Conservation (phyloP, 805 yeast genomes). For the Yamadazyma olivae region DNA sequence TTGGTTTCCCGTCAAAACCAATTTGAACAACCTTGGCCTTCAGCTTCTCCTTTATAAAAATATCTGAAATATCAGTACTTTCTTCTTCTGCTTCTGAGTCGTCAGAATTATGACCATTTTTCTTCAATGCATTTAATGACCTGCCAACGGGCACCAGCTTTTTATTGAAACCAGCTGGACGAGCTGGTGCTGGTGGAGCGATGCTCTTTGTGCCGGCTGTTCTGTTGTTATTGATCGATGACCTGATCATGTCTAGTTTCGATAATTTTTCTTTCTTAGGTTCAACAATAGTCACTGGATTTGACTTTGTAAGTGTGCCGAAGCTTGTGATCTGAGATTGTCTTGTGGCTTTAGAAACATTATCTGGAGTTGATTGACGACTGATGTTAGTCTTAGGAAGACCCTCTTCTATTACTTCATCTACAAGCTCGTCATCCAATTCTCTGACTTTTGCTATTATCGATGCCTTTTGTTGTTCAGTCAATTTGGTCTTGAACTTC, state of each 20-base stretch:
- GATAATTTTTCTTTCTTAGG: conserved; percentile 6
- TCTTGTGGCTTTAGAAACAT: conserved; percentile 3
- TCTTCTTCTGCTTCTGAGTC: conserved; percentile 15
- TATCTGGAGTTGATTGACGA: conserved; percentile 3
- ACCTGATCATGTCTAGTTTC: conserved; percentile 11
- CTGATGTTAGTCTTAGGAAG: neutral
- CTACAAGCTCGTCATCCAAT: conserved; percentile 54
- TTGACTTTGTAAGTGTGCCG: neutral
- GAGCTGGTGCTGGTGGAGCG: conserved; percentile 39
- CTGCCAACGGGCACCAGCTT: conserved; percentile 27
- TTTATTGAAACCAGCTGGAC: conserved; percentile 52
- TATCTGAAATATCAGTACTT: conserved; percentile 33
- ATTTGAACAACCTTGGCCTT: conserved; percentile 34
- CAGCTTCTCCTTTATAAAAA: conserved; percentile 17
- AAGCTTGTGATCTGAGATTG: conserved; percentile 5
- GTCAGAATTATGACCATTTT: conserved; percentile 5
- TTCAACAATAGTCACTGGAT: conserved; percentile 1
- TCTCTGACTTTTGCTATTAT: conserved; percentile 59
- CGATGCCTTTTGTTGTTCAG: conserved; percentile 61
- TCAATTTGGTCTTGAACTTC: conserved; percentile 65
- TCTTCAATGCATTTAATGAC: conserved; percentile 33
- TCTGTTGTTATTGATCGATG: conserved; percentile 13
- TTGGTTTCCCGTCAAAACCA: conserved; percentile 43
- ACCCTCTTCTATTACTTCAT: conserved; percentile 42
- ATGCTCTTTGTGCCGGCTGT: conserved; percentile 20